Conservation (phyloP, 108 stramenopile genomes). For the Aurantiochytrium sp. region DNA sequence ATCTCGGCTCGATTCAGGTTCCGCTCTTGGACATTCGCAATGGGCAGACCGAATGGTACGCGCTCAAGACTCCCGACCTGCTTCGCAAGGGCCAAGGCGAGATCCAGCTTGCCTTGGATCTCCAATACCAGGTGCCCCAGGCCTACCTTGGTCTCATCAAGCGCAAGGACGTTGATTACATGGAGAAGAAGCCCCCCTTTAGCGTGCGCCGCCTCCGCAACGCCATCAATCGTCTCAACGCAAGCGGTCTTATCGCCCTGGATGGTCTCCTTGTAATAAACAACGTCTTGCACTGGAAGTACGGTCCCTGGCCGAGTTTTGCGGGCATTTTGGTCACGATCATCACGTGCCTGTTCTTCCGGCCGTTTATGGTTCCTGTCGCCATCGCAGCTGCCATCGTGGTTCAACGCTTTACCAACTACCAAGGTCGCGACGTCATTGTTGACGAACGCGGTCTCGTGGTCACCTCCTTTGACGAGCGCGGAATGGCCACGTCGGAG, state of each 20-base stretch:
- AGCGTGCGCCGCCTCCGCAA: neutral
- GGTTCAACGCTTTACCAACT: neutral
- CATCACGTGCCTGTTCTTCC: neutral
- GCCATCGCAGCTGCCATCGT: neutral
- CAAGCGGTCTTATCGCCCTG: neutral
- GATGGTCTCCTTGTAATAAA: neutral
- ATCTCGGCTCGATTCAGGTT: neutral
- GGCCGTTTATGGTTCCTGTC: neutral
- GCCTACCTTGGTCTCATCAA: neutral
- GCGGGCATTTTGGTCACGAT: neutral
- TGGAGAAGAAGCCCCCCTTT: neutral
- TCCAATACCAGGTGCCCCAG: neutral
- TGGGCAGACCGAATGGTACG: neutral
- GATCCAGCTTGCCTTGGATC: neutral
- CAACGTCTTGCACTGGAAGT: neutral
- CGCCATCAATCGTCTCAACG: neutral
- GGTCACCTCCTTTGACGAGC: neutral
- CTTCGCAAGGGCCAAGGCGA: neutral
- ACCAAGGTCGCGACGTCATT: neutral
- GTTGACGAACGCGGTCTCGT: neutral
- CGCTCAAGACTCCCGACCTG: neutral
- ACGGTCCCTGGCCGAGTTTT: neutral
- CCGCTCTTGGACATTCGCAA: neutral
- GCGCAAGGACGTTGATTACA: neutral
- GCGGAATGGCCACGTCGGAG: neutral